Percentiles rank a stretch among this genome's conserved stretches.
These are phyloP conservation scores for Colletotrichum costaricense DNA, from an alignment of 2,329 filamentous ascomycete species.

Conservation along the genomic window DNA sequence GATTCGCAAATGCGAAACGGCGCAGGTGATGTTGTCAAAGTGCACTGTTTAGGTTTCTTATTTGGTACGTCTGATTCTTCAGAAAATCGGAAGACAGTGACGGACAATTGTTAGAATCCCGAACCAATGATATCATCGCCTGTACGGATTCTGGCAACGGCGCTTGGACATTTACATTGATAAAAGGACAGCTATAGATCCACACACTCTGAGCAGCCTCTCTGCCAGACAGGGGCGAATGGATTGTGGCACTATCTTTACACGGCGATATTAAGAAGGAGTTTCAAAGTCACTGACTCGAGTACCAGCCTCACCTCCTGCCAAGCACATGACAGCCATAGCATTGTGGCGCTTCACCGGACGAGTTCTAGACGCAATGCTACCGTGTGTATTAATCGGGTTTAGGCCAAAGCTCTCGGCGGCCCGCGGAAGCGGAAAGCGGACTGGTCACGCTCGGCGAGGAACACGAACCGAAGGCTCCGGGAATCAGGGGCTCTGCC, in stretches of 20 bases:
- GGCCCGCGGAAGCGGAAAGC: not conserved
- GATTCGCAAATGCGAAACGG: no score
- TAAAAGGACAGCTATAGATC: not conserved
- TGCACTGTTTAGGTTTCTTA: not conserved
- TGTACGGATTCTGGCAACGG: not conserved
- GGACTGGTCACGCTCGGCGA: not conserved
- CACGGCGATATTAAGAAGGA: not conserved
- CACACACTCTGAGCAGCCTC: not conserved
- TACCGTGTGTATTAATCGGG: not conserved
- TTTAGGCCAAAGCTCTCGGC: not conserved
- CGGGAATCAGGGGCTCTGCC: not conserved
- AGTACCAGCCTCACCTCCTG: not conserved
- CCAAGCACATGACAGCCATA: not conserved
- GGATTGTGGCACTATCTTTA: not conserved
- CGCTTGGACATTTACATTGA: not conserved
- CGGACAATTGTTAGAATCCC: not conserved
- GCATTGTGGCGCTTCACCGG: not conserved
- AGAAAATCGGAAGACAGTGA: no score
- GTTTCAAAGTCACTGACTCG: not conserved
- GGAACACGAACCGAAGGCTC: not conserved
- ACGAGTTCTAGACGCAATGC: not conserved
- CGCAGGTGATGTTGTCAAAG: not conserved
- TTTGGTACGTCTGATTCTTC: not conserved
- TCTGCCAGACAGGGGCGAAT: not conserved
- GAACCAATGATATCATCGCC: not conserved